Evolutionary conservation across 2,329 filamentous ascomycete genomes (phyloP).

Genomic region (Ilyonectria destructans): DNA sequence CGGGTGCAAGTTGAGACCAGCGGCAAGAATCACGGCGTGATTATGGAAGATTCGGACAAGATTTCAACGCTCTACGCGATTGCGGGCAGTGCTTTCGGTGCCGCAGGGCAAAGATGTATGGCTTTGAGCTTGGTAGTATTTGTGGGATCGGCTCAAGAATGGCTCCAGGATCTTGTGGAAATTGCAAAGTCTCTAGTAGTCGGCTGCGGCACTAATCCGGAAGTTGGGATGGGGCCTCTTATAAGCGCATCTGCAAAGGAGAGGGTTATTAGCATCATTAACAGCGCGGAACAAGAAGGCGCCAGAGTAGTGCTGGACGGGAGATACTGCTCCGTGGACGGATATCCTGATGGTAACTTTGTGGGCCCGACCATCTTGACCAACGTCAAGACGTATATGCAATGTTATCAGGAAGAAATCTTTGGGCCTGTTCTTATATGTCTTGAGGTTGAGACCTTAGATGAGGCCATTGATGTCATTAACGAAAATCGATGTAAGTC

Average conservation of each 20-base stretch:
- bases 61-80: slow-evolving; percentile 78
- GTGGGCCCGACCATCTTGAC: slow-evolving; percentile 30
- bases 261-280: slow-evolving; percentile 42
- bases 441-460: slow-evolving; percentile 41
- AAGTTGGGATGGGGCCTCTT: slow-evolving; percentile 43
- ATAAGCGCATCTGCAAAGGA: slow-evolving; percentile 40
- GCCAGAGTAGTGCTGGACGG: slow-evolving; percentile 47
- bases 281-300: slow-evolving; percentile 41
- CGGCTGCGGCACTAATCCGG: slow-evolving; percentile 40
- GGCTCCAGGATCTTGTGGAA: slow-evolving; percentile 76
- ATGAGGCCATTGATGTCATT: slow-evolving; percentile 46
- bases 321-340: slow-evolving; percentile 34
- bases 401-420: slow-evolving; percentile 49
- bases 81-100: slow-evolving; percentile 77
- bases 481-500: slow-evolving; percentile 50
- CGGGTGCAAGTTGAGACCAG: slow-evolving; percentile 80
- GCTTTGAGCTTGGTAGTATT: slow-evolving; percentile 76
- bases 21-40: slow-evolving; percentile 79
- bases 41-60: slow-evolving; percentile 79
- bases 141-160: slow-evolving; percentile 77
- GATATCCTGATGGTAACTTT: slow-evolving; percentile 48
- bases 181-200: slow-evolving; percentile 68
- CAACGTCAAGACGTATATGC: slow-evolving; percentile 30
- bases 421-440: slow-evolving; percentile 50
- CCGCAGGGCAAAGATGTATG: slow-evolving; percentile 80